Base-by-base conservation (phyloP, 139 green algal species). In the Chlamydomonas asymmetrica region DNA sequence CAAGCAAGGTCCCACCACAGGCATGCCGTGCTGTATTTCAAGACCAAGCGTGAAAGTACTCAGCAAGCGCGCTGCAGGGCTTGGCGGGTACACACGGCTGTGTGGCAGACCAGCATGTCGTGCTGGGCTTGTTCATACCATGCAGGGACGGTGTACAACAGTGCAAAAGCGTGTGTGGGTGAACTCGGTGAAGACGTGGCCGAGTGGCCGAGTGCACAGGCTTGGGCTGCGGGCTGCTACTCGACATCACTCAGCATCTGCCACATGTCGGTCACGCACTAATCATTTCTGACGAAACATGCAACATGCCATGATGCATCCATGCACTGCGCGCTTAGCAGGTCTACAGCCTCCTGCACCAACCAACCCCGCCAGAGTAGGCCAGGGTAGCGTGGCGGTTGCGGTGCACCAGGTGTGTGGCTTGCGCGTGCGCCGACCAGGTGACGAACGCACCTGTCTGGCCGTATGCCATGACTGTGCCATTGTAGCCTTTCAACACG, bases 401-500 rank as follows among this genome's bases (percentile, higher is more conserved):
- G n/a, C n/a, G 45, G 45, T 52, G 45, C 45, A 52, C 18, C 45
- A 13, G 13, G 13, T 52, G 13, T 25, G 45, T 52, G 13, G 13
- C 45, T 16, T 25, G 18, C 45, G 13, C 45, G 18, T 52, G 45
- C 45, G 27, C 38, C 7, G 31, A 69, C 10, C 31, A 20, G n/a
- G n/a, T n/a, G n/a, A n/a, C 27, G 5, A 39, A 27, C 68, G 39
- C 45, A 80, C 83, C 83, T 57, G 85, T 90, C 72, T 89, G 84
- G 2, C 92, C 92, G 64, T 95, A 97, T 0, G 91, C 91, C 81
- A 97, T 90, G 40, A 97, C 82, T 0, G 91, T 95, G 48, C 88
- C 91, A 59, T 97, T 96, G 87, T 94, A 97, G 0, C 92, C 92
- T 0, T 85, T 78, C 45, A 97, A 59, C 49, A 95, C 88, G 66